These are phyloP conservation scores for Chenopodium berlandieri DNA, from an alignment of 148 eudicot genomes.

Conservation along the genomic window DNA sequence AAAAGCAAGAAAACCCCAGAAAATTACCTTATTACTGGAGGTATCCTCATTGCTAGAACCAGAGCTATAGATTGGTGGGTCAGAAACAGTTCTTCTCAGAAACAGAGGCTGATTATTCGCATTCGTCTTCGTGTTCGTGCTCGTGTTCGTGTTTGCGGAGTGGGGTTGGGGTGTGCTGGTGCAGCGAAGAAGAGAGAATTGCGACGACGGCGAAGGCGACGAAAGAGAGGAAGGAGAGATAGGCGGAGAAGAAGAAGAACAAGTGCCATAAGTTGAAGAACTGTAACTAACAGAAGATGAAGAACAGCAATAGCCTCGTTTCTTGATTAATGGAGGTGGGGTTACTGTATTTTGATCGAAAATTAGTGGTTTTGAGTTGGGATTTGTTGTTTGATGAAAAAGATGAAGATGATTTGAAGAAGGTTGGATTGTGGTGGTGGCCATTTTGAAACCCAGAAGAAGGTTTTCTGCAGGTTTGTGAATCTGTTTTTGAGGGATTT, in stretches of 20 bases:
- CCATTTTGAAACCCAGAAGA: neutral
- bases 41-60: neutral
- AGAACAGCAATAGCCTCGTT: neutral
- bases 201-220: neutral
- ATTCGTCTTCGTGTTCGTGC: too few species aligned
- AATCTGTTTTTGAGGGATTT: neutral
- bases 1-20: neutral
- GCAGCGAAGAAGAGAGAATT: neutral
- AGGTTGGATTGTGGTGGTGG: neutral
- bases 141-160: too few species aligned
- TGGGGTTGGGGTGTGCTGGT: neutral
- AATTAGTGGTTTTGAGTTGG: neutral
- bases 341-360: neutral
- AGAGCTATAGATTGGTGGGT: neutral
- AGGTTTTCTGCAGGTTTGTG: neutral
- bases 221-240: neutral
- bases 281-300: slow-evolving; percentile 1
- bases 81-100: neutral
- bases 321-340: neutral
- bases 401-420: neutral
- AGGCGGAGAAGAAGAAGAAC: neutral
- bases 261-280: neutral
- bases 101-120: neutral
- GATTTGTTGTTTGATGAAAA: neutral
- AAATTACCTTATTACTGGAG: neutral